Base-by-base conservation (phyloP, 2,329 filamentous ascomycete genomes). In the Fusarium irregulare region DNA sequence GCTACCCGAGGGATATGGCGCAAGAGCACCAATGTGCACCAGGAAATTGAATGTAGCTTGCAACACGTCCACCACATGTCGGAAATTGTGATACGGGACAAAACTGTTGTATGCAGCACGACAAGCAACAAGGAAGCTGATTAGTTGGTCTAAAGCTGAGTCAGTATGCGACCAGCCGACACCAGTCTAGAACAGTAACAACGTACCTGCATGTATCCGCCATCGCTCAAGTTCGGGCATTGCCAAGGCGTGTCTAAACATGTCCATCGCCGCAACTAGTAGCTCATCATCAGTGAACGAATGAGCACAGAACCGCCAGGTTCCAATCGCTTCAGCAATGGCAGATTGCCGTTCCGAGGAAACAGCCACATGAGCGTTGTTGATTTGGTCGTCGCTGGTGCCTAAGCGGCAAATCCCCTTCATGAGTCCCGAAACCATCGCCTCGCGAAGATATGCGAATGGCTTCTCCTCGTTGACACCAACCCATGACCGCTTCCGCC, bases 41-140 rank as follows among this genome's bases (percentile, higher is more conserved):
- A 98, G 87, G 77, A 98, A 97, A 81, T 92, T 90, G 79, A 98
- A 98, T 6, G 94, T 89, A 2, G 95, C 97, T 79, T 98, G 95
- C 56, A 98, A 85, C 28, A 99, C 96, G 80, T 99, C 96, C 66
- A 98, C 91, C 23, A 97, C 96, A 80, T 99, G 96, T 57, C 95
- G 92, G 79, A 98, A 99, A 81, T 99, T 99, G 84, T 99, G 96
- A 77, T 98, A 99, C 23, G 95, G 92, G 37, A 98, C 94, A 79
- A 97, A 97, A 62, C 89, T 92, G 79, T 98, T 98, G 83, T 99
- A 99, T n/a, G 96, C 93, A 49, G 92, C 90, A 66, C 95, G 91
- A 76, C 94, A 96, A 56, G 94, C 94, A 68, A 97, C 87, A 65
- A 98, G 85, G 76, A 97, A 98, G 56, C 89, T 90, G 70, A 92